Conservation (phyloP, 2,329 filamentous ascomycete genomes). For the Colletotrichum orbiculare region DNA sequence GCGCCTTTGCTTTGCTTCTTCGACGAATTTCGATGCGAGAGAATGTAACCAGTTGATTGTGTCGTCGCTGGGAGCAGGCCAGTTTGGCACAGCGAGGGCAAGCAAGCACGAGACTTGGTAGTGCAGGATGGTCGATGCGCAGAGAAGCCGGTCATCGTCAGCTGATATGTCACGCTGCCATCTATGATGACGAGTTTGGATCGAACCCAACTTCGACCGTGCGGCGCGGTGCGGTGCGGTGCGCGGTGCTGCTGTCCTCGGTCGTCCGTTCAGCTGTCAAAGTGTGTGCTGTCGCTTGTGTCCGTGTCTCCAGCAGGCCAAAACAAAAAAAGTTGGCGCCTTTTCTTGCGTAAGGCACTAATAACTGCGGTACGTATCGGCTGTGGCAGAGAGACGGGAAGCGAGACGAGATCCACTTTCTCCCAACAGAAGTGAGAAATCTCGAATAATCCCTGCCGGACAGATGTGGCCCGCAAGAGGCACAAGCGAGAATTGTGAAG, state of each 20-base stretch:
- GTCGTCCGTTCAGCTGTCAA: neutral
- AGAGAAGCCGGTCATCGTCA: conserved; percentile 3
- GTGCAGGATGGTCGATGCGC: conserved; percentile 9
- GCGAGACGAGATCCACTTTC: conserved; percentile 20
- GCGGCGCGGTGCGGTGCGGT: neutral
- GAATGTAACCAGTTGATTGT: no score
- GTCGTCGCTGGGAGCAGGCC: no score
- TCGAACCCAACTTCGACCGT: conserved; percentile 22
- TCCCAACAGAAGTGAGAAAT: conserved; percentile 33
- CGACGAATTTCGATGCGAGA: conserved; percentile 12
- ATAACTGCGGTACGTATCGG: conserved; percentile 3
- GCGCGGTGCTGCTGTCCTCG: neutral
- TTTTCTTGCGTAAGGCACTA: neutral
- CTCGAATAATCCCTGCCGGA: conserved; percentile 30
- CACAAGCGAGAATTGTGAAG: no score
- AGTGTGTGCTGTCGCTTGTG: neutral
- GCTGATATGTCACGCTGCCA: conserved; percentile 13
- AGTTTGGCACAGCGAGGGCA: no score
- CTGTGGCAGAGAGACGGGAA: neutral
- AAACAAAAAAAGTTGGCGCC: neutral
- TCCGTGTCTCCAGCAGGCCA: neutral
- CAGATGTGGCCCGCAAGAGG: conserved; percentile 28
- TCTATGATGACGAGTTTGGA: neutral
- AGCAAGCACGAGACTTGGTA: neutral
- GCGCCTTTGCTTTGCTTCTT: conserved; percentile 3